These are phyloP conservation scores for Oidium heveae DNA, from an alignment of 2,329 filamentous ascomycete species.

Conservation along the genomic window DNA sequence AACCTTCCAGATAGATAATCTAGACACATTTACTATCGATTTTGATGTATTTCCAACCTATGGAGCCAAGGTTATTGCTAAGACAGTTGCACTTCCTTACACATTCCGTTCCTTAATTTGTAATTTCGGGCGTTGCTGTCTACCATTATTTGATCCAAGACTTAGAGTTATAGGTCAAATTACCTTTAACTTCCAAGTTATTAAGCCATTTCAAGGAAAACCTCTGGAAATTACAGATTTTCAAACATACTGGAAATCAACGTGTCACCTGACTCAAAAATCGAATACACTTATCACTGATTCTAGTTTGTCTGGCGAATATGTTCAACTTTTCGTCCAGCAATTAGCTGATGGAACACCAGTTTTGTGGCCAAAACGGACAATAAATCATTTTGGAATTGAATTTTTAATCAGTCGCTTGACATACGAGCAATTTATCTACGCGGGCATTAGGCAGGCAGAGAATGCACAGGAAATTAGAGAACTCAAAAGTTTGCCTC, in stretches of 20 bases:
- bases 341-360: constrained; percentile 70
- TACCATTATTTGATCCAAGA: constrained; percentile 81
- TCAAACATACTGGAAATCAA: constrained; percentile 98
- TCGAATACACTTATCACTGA: constrained; percentile 76
- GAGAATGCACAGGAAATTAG: constrained; percentile 17
- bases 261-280: constrained; percentile 70
- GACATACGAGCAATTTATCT: constrained; percentile 45
- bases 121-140: constrained; percentile 55
- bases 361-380: constrained; percentile 71
- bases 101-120: constrained; percentile 55
- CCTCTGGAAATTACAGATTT: constrained; percentile 94
- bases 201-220: constrained; percentile 82
- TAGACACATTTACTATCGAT: constrained; percentile 81
- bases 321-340: constrained; percentile 76
- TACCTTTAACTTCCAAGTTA: constrained; percentile 82
- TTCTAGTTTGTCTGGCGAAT: constrained; percentile 87
- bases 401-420: constrained; percentile 64
- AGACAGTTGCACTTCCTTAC: constrained; percentile 72
- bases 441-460: constrained; percentile 12
- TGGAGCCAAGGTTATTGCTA: constrained; percentile 89
- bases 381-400: constrained; percentile 46
- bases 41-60: constrained; percentile 97
- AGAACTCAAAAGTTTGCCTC: constrained; percentile 20
- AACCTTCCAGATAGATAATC: constrained; percentile 85
- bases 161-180: constrained; percentile 82